phyloP scores from a whole-genome alignment of 2,329 filamentous ascomycete genomes.

The Cordyceps tenuipes region DNA sequence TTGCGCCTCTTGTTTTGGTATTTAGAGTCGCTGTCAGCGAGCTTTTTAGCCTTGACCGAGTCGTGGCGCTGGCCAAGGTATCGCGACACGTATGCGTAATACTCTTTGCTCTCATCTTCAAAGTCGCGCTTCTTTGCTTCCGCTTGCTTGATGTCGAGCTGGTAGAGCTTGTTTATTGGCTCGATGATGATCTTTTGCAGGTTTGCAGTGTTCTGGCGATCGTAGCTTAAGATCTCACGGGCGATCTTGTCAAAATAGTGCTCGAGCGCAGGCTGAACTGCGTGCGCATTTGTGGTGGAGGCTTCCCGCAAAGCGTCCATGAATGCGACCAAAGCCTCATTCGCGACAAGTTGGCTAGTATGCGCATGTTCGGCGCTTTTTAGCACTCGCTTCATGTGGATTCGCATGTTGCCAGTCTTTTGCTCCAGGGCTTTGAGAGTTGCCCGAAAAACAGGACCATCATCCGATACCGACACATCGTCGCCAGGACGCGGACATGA shows the following conservation, averaged over 20 bases:
- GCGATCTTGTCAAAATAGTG: constrained; percentile 98
- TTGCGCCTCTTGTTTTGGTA: constrained; percentile 90
- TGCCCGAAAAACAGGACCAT: constrained; percentile 90
- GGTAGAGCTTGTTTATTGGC: constrained; percentile 83
- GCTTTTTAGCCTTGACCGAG: constrained; percentile 94
- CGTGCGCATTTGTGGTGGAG: constrained; percentile 84
- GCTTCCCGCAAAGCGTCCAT: constrained; percentile 82
- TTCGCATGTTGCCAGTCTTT: constrained; percentile 89
- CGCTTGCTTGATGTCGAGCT: constrained; percentile 93
- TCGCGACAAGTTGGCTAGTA: constrained; percentile 70
- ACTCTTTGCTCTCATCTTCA: constrained; percentile 97
- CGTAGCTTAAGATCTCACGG: constrained; percentile 78
- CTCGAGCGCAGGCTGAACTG: constrained; percentile 92
- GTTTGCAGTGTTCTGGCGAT: constrained; percentile 73
- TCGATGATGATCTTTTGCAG: constrained; percentile 93
- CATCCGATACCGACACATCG: constrained; percentile 76
- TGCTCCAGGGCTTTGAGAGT: constrained; percentile 95
- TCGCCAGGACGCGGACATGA: constrained; percentile 76
- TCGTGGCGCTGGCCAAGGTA: constrained; percentile 97
- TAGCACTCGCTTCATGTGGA: constrained; percentile 91
- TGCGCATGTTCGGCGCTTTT: constrained; percentile 89
- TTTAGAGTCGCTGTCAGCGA: constrained; percentile 88
- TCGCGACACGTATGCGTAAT: constrained; percentile 88
- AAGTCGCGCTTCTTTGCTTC: constrained; percentile 97
- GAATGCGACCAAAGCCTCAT: constrained; percentile 75